Evolutionary conservation across 2,329 filamentous ascomycete genomes (phyloP), one percentile per base, ranked within the genome.

Genomic region (Cladosporium sp.): DNA sequence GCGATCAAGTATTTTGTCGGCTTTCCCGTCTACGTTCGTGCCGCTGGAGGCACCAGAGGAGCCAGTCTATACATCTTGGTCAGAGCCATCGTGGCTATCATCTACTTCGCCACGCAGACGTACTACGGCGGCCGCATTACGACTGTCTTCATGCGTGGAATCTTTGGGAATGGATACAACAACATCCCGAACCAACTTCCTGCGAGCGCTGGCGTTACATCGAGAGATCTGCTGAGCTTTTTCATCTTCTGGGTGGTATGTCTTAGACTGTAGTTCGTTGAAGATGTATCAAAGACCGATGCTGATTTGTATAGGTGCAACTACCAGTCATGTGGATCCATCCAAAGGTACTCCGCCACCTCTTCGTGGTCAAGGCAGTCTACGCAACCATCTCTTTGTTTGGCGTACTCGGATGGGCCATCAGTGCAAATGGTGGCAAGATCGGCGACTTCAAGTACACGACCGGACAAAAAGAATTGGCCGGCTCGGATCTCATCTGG

Each of bases 351-450:
- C 69, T 83, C 28, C 71, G 75, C 21, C 73, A 73, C 59, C 80
- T 83, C 72, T 83, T 82, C 74, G 79, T 77, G 70, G 76, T 81
- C 73, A 82, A 82, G 69, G 76, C 75, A 10, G 71, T 78, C 36
- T 75, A 81, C 18, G 75, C 77, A 74, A 71, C 74, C 18, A 66
- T 77, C 1, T 73, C 76, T 10, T 73, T 75, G 12, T 74, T 76
- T 24, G 77, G 73, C 11, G 71, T 78, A 2, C 78, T 78, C 62
- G 74, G 74, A 26, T 79, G 72, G 73, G 78, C 73, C 54, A 78
- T 77, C 74, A 72, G 68, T 7, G 74, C 74, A 26, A 76, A 74
- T 11, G 72, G 73, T 7, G 77, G 78, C 41, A 62, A 51, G 30
- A 62, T 62, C 44, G 59, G 59, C 86, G 1, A 78, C 85, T 21